Conservation (phyloP, 805 yeast species). For the Kazachstania bromeliacearum region DNA sequence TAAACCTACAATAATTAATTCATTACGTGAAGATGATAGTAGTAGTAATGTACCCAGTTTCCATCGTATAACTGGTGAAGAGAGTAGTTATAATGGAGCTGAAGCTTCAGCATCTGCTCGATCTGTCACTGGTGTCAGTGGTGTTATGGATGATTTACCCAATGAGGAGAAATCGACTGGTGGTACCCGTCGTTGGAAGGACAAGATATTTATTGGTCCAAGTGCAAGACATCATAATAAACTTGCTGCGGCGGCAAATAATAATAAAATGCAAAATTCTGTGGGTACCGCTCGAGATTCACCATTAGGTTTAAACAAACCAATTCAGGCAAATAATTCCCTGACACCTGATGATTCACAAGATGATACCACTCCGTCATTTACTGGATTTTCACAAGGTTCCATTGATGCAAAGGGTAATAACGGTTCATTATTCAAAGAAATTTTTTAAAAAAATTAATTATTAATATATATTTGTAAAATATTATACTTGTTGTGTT, state of each 20-base stretch:
- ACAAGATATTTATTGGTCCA: constrained; percentile 3
- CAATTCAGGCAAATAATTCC: not conserved
- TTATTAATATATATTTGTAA: constrained; percentile 1
- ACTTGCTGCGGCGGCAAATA: not conserved
- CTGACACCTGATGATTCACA: not conserved
- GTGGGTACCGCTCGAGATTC: not conserved
- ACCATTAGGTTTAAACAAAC: not conserved
- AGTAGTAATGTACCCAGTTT: not conserved
- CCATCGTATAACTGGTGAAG: not conserved
- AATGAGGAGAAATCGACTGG: not conserved
- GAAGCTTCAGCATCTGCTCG: constrained; percentile 15
- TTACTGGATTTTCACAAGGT: constrained; percentile 26
- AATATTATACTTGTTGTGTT: not conserved
- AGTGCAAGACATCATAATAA: not conserved
- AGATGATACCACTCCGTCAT: constrained; percentile 10
- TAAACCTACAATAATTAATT: constrained; percentile 2
- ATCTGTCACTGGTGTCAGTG: constrained; percentile 16
- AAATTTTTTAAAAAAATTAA: constrained; percentile 22
- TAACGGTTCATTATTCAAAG: constrained; percentile 10
- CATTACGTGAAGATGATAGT: not conserved
- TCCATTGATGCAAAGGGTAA: constrained; percentile 14
- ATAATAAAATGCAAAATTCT: not conserved
- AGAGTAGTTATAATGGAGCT: constrained; percentile 1
- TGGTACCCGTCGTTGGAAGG: constrained; percentile 1
- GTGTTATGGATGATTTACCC: constrained; percentile 5